Evolutionary conservation across 228 moss, liverwort and hornwort genomes (phyloP), one percentile per base, ranked within the genome.

Genomic region (Sphagnum magellanicum): DNA sequence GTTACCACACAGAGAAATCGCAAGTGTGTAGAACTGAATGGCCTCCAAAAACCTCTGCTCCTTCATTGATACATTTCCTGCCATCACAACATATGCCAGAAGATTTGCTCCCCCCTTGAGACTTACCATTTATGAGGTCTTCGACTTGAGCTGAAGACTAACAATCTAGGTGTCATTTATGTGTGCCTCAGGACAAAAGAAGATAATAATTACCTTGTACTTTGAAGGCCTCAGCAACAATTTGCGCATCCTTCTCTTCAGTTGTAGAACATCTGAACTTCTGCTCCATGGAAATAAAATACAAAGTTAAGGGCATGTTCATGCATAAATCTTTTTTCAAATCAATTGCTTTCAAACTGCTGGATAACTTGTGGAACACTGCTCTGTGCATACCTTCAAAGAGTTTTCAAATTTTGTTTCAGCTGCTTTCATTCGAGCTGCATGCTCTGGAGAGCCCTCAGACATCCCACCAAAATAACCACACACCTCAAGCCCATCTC

Each of bases 191-290:
- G 32, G 32, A 32, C 49, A 49, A 50, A 12, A 60, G 5, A 58
- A 48, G 46, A 53, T 12, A 65, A 62, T 63, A 76, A 6, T 3
- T 65, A 84, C 84, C 88, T 78, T 84, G 88, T 13, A 72, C 75
- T 76, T 88, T 88, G 64, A 81, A 88, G n/a, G 84, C 88, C 71
- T 88, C 88, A n/a, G 82, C 84, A 62, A 88, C 77, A 53, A 71
- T 82, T 49, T 82, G 68, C 5, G 83, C 74, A 10, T 80, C 83
- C 50, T 78, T 76, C 67, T 77, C 50, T 79, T 70, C 72, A 57
- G 64, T n/a, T 58, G 72, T 16, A 32, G 32, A 32, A 32, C 32
- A 32, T 32, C 32, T 32, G 32, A 32, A 32, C 32, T 32, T 32
- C 32, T 32, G 32, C 32, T 32, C 32, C 32, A 32, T 32, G 32